Evolutionary conservation across 208 protist species (phyloP).

Genomic region (Trypanosoma conorhini): DNA sequence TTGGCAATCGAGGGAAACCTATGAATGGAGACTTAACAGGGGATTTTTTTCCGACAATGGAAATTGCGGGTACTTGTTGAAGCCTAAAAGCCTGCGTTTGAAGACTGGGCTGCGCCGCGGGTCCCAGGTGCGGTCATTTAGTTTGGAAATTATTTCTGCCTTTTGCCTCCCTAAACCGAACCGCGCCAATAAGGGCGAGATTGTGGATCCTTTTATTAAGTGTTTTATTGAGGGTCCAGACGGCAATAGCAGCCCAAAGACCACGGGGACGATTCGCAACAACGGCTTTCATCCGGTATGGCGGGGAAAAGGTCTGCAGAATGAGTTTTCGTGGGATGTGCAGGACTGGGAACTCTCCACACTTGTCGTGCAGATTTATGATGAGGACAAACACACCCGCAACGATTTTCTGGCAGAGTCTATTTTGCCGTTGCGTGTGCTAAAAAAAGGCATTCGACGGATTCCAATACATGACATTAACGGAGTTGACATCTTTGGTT

Average conservation of each 20-base stretch:
- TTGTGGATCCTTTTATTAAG: constrained; percentile 61
- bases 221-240: constrained; percentile 56
- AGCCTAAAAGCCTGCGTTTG: constrained; percentile 72
- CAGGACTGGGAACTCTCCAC: constrained; percentile 49
- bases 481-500: constrained; percentile 43
- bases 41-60: constrained; percentile 93
- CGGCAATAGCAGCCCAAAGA: constrained; percentile 28
- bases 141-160: constrained; percentile 64
- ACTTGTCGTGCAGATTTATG: constrained; percentile 69
- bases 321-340: constrained; percentile 49
- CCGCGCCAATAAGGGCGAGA: constrained; percentile 37
- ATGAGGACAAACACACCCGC: constrained; percentile 45
- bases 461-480: constrained; percentile 49
- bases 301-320: constrained; percentile 39
- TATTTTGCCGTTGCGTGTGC: constrained; percentile 53
- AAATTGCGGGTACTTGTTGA: constrained; percentile 93
- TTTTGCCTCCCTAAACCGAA: constrained; percentile 67
- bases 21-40: constrained; percentile 76
- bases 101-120: constrained; percentile 18
- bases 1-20: constrained; percentile 77
- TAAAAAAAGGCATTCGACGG: constrained; percentile 54
- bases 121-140: constrained; percentile 36
- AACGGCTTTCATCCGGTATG: constrained; percentile 83
- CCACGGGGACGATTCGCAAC: constrained; percentile 46
- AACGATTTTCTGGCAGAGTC: constrained; percentile 51